A percentile compares a stretch with the other conserved stretches of the same genome.
phyloP scores from a whole-genome alignment of 2,329 filamentous ascomycete species.

The Cercospora sp. region DNA sequence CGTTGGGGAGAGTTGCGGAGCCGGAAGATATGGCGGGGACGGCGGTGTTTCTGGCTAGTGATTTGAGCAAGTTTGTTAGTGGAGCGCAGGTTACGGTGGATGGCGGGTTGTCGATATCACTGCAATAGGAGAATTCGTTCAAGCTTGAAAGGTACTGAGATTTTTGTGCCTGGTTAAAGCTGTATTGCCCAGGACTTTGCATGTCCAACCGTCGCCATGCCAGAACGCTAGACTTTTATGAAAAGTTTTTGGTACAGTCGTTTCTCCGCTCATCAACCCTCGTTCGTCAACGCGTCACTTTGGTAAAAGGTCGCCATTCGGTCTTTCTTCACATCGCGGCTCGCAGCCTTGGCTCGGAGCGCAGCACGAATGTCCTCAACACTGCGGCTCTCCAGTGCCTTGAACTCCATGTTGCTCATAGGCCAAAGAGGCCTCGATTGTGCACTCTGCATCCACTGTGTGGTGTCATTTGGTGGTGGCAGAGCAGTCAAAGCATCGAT shows the following conservation, averaged over 20 bases:
- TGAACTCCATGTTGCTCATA: slow-evolving; percentile 47
- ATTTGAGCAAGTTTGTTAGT: slow-evolving; percentile 36
- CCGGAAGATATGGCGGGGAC: slow-evolving; percentile 75
- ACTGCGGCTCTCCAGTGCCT: slow-evolving; percentile 40
- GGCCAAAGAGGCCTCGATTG: slow-evolving; percentile 60
- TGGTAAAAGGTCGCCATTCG: slow-evolving; percentile 28
- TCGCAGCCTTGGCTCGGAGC: slow-evolving; percentile 43
- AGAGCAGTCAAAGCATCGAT: slow-evolving; percentile 69
- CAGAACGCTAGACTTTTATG: slow-evolving; percentile 9
- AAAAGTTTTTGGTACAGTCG: neutral
- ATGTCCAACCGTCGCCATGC: slow-evolving; percentile 1
- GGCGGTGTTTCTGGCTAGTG: slow-evolving; percentile 78
- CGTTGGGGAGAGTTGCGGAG: slow-evolving; percentile 69
- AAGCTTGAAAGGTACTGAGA: neutral
- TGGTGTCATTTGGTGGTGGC: slow-evolving; percentile 50
- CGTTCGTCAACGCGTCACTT: slow-evolving; percentile 23
- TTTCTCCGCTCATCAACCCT: neutral
- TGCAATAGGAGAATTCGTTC: slow-evolving; percentile 8
- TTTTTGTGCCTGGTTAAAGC: slow-evolving; percentile 38
- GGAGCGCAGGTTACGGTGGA: slow-evolving; percentile 21
- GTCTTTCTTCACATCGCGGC: slow-evolving; percentile 32
- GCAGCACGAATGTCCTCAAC: slow-evolving; percentile 48
- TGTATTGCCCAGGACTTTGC: slow-evolving; percentile 23
- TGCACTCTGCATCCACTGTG: slow-evolving; percentile 53
- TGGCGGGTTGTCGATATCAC: slow-evolving; percentile 14